Evolutionary conservation across 768 basidiomycete genomes (phyloP).

Genomic region (Lactarius deliciosus): DNA sequence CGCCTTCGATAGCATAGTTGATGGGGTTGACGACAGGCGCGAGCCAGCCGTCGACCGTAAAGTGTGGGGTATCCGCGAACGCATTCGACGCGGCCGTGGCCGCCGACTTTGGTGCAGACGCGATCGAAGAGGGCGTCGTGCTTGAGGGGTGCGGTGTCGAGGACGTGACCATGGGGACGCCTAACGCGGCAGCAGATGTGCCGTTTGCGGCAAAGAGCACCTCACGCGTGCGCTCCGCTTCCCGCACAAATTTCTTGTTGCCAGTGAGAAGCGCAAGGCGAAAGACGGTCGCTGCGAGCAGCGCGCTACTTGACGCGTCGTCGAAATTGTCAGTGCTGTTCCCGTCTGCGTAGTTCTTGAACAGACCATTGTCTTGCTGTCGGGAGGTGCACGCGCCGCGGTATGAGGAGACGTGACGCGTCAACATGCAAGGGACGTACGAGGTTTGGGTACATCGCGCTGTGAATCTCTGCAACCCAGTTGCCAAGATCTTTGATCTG

Average conservation of each 20-base stretch:
- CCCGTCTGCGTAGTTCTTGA: conserved; percentile 72
- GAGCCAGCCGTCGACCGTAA: conserved; percentile 64
- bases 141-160: conserved; percentile 22
- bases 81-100: background rate
- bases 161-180: conserved; percentile 11
- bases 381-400: background rate
- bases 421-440: conserved; percentile 40
- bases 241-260: conserved; percentile 49
- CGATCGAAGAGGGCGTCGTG: conserved; percentile 6
- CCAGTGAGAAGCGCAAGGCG: conserved; percentile 58
- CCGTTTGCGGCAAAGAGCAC: conserved; percentile 35
- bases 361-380: conserved; percentile 50
- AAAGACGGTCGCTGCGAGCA: conserved; percentile 77
- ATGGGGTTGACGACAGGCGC: conserved; percentile 76
- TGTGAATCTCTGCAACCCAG: conserved; percentile 74
- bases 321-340: conserved; percentile 51
- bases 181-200: conserved; percentile 13
- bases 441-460: conserved; percentile 61
- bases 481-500: conserved; percentile 57
- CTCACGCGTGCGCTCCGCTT: conserved; percentile 57
- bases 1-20: conserved; percentile 46
- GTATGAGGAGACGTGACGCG: conserved; percentile 7
- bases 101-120: background rate
- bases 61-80: conserved; percentile 37
- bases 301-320: conserved; percentile 70